phyloP scores from a whole-genome alignment of 2,329 filamentous ascomycete species.

The Sarocladiaceae sp. region DNA sequence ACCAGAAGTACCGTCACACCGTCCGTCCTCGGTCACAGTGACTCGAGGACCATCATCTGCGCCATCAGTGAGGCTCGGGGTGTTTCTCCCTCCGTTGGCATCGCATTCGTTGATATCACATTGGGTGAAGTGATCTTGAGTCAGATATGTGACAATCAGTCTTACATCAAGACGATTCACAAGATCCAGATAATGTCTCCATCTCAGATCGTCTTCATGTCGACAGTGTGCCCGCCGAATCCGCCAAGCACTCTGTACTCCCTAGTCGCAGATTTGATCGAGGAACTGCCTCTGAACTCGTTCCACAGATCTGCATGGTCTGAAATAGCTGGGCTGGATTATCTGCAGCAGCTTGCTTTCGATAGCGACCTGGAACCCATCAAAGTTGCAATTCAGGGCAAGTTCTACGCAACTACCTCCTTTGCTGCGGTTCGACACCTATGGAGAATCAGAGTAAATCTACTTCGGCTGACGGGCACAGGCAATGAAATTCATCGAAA shows the following conservation, averaged over 20 bases:
- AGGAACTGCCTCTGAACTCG: constrained; percentile 28
- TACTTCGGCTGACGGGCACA: constrained; percentile 29
- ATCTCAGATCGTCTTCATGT: constrained; percentile 71
- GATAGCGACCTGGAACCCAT: constrained; percentile 73
- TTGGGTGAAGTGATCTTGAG: constrained; percentile 80
- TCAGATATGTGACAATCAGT: constrained; percentile 89
- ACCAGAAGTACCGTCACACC: constrained; percentile 33
- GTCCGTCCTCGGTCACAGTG: constrained; percentile 37
- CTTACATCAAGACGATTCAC: constrained; percentile 81
- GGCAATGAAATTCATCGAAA: constrained; percentile 76
- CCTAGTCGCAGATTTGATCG: constrained; percentile 58
- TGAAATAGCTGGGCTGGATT: constrained; percentile 69
- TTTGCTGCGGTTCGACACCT: constrained; percentile 66
- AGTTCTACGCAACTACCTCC: constrained; percentile 78
- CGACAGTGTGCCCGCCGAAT: constrained; percentile 58
- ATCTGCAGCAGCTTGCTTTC: constrained; percentile 73
- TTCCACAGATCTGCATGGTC: constrained; percentile 80
- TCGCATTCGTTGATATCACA: constrained; percentile 81
- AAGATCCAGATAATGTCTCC: constrained; percentile 79
- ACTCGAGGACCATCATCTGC: constrained; percentile 71
- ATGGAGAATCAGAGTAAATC: too few relatives aligned
- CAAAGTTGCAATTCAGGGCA: constrained; percentile 72
- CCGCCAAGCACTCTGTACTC: constrained; percentile 66
- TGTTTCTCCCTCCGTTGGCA: constrained; percentile 73
- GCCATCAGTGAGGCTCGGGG: constrained; percentile 85